Conservation (phyloP, 2,329 filamentous ascomycete species). For the Dactylonectria estremocensis region DNA sequence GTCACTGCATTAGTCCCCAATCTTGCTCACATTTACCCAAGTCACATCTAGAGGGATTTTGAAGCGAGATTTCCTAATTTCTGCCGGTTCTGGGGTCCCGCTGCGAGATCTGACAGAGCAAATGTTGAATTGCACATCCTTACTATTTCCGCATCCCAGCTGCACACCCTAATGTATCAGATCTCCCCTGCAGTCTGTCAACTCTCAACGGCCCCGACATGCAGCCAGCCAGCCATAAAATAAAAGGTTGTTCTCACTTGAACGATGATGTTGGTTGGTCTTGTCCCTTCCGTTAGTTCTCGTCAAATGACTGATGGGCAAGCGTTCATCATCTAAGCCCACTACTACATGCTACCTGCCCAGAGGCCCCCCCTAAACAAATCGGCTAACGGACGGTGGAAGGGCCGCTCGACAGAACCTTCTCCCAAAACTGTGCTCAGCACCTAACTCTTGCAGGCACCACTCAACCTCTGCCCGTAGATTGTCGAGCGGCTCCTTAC, state of each 20-base stretch:
- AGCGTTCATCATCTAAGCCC: conserved; percentile 3
- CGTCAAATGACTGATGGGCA: conserved; percentile 32
- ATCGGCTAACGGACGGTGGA: conserved; percentile 11
- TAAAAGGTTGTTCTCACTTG: background rate
- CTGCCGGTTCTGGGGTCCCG: conserved; percentile 17
- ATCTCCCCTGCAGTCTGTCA: conserved; percentile 45
- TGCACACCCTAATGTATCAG: conserved; percentile 33
- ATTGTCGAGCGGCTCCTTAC: conserved; percentile 20
- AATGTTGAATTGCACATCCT: conserved; percentile 40
- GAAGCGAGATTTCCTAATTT: conserved; percentile 27
- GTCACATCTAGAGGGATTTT: conserved; percentile 7
- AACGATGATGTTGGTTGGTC: conserved; percentile 23
- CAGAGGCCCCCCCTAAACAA: background rate
- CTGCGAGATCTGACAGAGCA: conserved; percentile 38
- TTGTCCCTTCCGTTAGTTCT: conserved; percentile 24
- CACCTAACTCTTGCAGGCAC: conserved; percentile 29
- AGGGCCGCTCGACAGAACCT: conserved; percentile 5
- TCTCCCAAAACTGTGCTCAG: conserved; percentile 8
- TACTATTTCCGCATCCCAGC: conserved; percentile 35
- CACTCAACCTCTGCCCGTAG: conserved; percentile 22
- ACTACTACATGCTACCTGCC: background rate
- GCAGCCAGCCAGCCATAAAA: conserved; percentile 41
- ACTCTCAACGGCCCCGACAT: conserved; percentile 45
- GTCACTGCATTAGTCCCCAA: conserved; percentile 6
- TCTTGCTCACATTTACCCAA: conserved; percentile 26